These are phyloP conservation scores for Tetrahymena malaccensis DNA, from an alignment of 73 alveolate genomes.

Conservation along the genomic window DNA sequence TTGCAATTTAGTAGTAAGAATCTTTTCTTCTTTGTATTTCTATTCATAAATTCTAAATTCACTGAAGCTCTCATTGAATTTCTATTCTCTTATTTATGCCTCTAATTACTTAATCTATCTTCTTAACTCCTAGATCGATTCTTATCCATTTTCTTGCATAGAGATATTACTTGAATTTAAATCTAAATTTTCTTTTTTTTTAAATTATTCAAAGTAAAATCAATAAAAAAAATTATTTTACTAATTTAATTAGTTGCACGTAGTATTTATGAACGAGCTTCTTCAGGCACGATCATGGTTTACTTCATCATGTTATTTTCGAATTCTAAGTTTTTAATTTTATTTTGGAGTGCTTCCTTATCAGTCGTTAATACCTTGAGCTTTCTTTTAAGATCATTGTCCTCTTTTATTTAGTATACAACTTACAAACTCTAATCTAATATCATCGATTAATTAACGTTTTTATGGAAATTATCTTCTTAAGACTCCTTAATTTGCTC, in stretches of 20 bases:
- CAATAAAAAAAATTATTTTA: not conserved
- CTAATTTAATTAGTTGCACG: not conserved
- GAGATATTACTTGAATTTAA: not conserved
- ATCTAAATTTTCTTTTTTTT: not conserved
- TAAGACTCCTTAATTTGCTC: not conserved
- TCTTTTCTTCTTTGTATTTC: not conserved
- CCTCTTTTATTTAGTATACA: not conserved
- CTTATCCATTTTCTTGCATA: not conserved
- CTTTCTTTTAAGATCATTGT: not conserved
- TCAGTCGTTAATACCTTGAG: not conserved
- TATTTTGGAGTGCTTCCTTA: not conserved
- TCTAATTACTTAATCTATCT: not conserved
- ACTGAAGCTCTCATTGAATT: not conserved
- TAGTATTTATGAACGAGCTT: not conserved
- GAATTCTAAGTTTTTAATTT: not conserved
- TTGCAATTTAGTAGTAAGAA: not conserved
- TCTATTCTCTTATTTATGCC: not conserved
- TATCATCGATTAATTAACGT: not conserved
- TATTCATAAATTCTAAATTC: not conserved
- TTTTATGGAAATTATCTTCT: not conserved
- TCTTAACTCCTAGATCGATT: not conserved
- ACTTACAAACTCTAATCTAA: not conserved
- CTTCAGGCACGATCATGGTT: not conserved
- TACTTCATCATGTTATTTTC: not conserved
- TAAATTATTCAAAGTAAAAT: not conserved